Conservation (phyloP, 768 basidiomycete species). For the Sarcodon aspratus region DNA sequence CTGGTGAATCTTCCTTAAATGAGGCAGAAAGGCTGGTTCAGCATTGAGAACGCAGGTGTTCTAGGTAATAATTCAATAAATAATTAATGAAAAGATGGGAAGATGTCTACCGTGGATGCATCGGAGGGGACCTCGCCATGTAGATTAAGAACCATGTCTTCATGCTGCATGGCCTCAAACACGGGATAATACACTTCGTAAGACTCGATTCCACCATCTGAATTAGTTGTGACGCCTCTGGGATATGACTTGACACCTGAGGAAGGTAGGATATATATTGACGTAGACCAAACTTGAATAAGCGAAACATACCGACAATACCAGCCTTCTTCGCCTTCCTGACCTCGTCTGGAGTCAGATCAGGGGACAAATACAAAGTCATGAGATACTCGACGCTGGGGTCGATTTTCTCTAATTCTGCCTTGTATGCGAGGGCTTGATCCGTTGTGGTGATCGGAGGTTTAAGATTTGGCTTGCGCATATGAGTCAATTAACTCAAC, state of each 20-base stretch:
- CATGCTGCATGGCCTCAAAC: constrained; percentile 89
- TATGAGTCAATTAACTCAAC: not conserved
- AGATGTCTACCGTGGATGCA: constrained; percentile 33
- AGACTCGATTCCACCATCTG: constrained; percentile 91
- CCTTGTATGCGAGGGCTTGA: constrained; percentile 72
- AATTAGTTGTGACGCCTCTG: constrained; percentile 94
- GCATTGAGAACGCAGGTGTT: constrained; percentile 92
- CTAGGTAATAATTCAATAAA: constrained; percentile 22
- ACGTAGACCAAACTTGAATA: not conserved
- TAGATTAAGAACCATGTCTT: constrained; percentile 89
- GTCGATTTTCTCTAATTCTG: constrained; percentile 62
- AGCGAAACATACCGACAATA: constrained; percentile 38
- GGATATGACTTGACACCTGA: constrained; percentile 92
- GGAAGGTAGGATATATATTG: not conserved
- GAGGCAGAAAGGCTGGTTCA: constrained; percentile 80
- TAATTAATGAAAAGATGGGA: constrained; percentile 1
- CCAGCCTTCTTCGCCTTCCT: constrained; percentile 80
- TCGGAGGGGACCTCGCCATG: constrained; percentile 98
- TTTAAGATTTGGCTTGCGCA: constrained; percentile 73
- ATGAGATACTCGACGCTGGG: constrained; percentile 80
- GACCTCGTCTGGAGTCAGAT: constrained; percentile 85
- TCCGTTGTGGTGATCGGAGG: constrained; percentile 82
- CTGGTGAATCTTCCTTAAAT: constrained; percentile 69
- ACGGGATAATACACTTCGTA: constrained; percentile 90
- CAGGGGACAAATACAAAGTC: constrained; percentile 91